Base-by-base conservation (phyloP, 371 early-diverging fungal genomes). In the Globomyces sp. region DNA sequence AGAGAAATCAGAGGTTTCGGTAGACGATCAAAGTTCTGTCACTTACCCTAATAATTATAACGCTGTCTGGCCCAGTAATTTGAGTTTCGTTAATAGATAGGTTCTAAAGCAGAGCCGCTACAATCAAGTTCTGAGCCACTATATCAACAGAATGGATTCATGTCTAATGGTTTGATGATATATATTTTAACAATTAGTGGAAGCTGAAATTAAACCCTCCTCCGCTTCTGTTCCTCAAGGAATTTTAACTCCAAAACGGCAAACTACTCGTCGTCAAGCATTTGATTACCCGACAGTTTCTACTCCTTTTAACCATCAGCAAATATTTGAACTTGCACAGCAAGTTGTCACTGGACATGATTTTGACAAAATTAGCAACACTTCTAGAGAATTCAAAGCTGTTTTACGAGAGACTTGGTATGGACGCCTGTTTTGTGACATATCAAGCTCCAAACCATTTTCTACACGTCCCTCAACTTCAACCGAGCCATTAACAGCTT, bases 321-420 rank as follows among this genome's bases (percentile, higher is more conserved):
- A 72, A 11, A 72, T 79, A 43, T 79, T 70, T 63, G 77, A 79
- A 57, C 69, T 79, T 10, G 69, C 72, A 64, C 74, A 77, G 55
- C 59, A 64, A 61, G 73, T 75, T 9, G 70, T 75, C 3, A 53
- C 69, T 3, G 68, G 68, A 9, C 53, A 63, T 49, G 71, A 73
- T 41, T 79, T 77, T 65, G 80, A 79, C 51, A 68, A 72, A 65
- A 70, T 77, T 3, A 36, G 71, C 53, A 73, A 79, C 36, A 68
- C 67, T 8, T 68, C 72, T 4, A 64, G 58, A 13, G 77, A 77
- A 52, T 77, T 74, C 57, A 57, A 68, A 39, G 64, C 68, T 1
- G 70, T 73, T 36, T 75, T 74, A 62, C 66, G 65, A 52, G 69
- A 68, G 34, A 63, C 59, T 36, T 79, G 79, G 79, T 71, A 65